These are phyloP conservation scores for Colletotrichum sp. DNA, from an alignment of 2,329 filamentous ascomycete species.

Conservation along the genomic window DNA sequence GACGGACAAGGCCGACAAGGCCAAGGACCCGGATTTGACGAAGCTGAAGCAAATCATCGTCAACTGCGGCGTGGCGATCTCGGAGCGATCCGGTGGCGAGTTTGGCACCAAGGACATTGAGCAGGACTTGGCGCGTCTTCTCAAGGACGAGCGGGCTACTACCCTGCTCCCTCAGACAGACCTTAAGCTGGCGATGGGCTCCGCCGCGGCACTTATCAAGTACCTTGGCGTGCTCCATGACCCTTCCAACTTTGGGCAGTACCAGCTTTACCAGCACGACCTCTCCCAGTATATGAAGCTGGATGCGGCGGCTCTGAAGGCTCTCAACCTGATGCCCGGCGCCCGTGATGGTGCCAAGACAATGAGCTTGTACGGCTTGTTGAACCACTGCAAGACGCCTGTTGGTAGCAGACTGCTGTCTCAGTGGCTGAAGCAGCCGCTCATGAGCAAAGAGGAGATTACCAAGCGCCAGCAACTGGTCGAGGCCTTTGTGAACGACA, in stretches of 20 bases:
- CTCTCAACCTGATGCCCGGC: conserved; percentile 96
- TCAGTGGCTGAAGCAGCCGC: conserved; percentile 96
- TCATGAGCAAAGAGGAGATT: conserved; percentile 91
- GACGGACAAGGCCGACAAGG: conserved; percentile 77
- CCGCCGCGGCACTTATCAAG: conserved; percentile 91
- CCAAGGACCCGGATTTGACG: conserved; percentile 84
- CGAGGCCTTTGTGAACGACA: conserved; percentile 92
- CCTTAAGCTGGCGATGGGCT: conserved; percentile 93
- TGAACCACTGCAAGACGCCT: conserved; percentile 98
- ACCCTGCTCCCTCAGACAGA: conserved; percentile 87
- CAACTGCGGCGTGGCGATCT: conserved; percentile 88
- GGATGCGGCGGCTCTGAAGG: conserved; percentile 91
- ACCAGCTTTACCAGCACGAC: conserved; percentile 96
- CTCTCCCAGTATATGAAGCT: conserved; percentile 98
- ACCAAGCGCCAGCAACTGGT: conserved; percentile 92
- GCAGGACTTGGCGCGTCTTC: conserved; percentile 85
- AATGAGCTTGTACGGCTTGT: conserved; percentile 92
- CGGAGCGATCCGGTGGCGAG: conserved; percentile 77
- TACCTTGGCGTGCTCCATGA: conserved; percentile 92
- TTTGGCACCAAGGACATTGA: conserved; percentile 94
- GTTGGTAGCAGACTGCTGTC: conserved; percentile 87
- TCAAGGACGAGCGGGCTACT: conserved; percentile 84
- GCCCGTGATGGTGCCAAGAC: conserved; percentile 93
- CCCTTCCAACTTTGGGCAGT: conserved; percentile 94
- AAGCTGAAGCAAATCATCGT: conserved; percentile 91